phyloP scores from a whole-genome alignment of 768 basidiomycete species.

The Russula foetens region DNA sequence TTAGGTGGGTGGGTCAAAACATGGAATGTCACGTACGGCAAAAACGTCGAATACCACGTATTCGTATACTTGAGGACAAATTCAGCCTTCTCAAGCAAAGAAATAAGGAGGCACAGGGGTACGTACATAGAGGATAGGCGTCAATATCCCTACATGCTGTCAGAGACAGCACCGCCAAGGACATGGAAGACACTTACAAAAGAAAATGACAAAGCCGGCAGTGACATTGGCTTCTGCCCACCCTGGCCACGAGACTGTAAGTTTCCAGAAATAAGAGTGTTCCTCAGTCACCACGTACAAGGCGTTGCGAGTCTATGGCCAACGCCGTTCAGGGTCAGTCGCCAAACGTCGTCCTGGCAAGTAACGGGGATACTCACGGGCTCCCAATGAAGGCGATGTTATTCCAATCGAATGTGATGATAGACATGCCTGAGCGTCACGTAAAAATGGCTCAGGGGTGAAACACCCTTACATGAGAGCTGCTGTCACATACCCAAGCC shows the following conservation, averaged over 20 bases:
- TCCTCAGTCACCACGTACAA: conserved; percentile 30
- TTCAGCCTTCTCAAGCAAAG: not conserved
- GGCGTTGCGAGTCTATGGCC: conserved; percentile 51
- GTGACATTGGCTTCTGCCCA: conserved; percentile 74
- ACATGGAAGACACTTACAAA: conserved; percentile 26
- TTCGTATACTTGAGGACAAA: conserved; percentile 27
- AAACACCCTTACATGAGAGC: not conserved
- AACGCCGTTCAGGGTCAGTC: not conserved
- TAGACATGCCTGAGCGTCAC: conserved; percentile 41
- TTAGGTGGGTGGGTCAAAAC: not conserved
- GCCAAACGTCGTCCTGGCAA: not conserved
- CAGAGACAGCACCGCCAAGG: not conserved
- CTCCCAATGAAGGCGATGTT: conserved; percentile 26
- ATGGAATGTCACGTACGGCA: conserved; percentile 28
- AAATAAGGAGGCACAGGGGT: not conserved
- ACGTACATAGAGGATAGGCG: conserved; percentile 30
- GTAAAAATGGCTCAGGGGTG: not conserved
- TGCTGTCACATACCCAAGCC: conserved; percentile 9
- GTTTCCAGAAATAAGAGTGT: not conserved
- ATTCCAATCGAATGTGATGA: conserved; percentile 79
- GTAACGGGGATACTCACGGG: conserved; percentile 10
- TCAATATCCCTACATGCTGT: conserved; percentile 29
- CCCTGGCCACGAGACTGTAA: conserved; percentile 24
- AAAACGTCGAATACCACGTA: conserved; percentile 29
- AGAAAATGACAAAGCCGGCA: conserved; percentile 39